A percentile compares a stretch with the other conserved stretches of the same genome.
Evolutionary conservation across 2,329 filamentous ascomycete genomes (phyloP).

Genomic region (Alternaria solani): DNA sequence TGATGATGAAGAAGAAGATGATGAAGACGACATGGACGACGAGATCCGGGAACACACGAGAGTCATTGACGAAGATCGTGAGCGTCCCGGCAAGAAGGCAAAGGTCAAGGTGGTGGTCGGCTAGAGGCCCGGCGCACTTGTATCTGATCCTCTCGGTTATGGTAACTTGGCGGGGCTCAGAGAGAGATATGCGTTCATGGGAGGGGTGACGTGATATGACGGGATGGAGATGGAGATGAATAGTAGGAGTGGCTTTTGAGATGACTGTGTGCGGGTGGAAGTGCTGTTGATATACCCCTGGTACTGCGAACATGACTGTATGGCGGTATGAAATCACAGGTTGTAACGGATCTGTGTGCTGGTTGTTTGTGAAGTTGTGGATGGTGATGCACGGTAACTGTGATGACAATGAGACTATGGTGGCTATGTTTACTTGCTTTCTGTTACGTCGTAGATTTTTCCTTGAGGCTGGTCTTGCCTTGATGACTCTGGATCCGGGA

Average conservation of each 20-base stretch:
- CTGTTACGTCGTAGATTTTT: too few species aligned
- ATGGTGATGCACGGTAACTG: too few species aligned
- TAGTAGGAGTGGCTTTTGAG: neutral
- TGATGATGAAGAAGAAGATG: slow-evolving; percentile 20
- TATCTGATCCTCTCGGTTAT: accelerated
- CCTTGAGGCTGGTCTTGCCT: too few species aligned
- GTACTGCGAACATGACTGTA: neutral
- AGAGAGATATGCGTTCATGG: neutral
- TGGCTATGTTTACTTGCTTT: too few species aligned
- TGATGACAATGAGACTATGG: too few species aligned
- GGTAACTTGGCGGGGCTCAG: neutral
- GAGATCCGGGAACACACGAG: slow-evolving; percentile 26
- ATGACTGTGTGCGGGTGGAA: neutral
- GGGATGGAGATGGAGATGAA: neutral
- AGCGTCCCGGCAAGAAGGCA: slow-evolving; percentile 19
- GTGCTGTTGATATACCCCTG: neutral
- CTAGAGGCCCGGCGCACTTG: neutral
- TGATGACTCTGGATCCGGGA: too few species aligned
- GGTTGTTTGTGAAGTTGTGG: too few species aligned
- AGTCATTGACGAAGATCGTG: slow-evolving; percentile 8
- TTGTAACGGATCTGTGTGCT: too few species aligned
- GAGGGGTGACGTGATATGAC: neutral
- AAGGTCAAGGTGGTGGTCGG: slow-evolving; percentile 33
- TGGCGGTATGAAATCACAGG: too few species aligned
- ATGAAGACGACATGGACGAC: slow-evolving; percentile 19